Evolutionary conservation across 495 filamentous ascomycete genomes (phyloP).

Genomic region (Sordaria brevicollis): DNA sequence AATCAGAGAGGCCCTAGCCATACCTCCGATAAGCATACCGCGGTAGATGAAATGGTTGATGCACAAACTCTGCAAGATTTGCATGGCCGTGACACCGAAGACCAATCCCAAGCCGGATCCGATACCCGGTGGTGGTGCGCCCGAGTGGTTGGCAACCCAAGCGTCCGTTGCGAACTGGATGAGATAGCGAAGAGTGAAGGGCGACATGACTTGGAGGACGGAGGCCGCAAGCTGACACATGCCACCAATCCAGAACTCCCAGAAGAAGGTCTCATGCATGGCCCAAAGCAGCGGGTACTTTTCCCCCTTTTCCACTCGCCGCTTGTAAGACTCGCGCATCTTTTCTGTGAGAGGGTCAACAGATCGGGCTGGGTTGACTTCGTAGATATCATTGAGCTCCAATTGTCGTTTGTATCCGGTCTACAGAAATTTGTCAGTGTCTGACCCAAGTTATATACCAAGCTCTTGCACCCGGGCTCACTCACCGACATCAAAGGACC

Average conservation of each 20-base stretch:
- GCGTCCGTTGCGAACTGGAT: constrained; percentile 74
- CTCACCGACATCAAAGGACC: constrained; percentile 55
- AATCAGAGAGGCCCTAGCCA: constrained; percentile 64
- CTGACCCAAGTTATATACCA: neutral
- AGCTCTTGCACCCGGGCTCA: constrained; percentile 4
- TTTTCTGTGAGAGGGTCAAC: constrained; percentile 55
- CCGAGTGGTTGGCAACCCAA: constrained; percentile 46
- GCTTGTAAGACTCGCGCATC: constrained; percentile 55
- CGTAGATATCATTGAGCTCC: constrained; percentile 78
- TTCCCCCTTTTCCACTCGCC: constrained; percentile 52
- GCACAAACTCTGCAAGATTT: constrained; percentile 58
- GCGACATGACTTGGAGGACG: constrained; percentile 61
- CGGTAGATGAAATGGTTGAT: constrained; percentile 76
- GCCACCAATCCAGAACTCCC: constrained; percentile 78
- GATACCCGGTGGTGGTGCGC: constrained; percentile 46
- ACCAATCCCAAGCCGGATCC: constrained; percentile 62
- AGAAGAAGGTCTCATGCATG: constrained; percentile 76
- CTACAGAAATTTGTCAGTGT: constrained; percentile 21
- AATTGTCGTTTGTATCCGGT: constrained; percentile 76
- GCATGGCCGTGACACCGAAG: constrained; percentile 67
- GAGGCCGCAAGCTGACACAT: constrained; percentile 62
- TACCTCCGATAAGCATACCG: constrained; percentile 71
- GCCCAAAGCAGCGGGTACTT: constrained; percentile 71
- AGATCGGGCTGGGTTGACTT: constrained; percentile 69
- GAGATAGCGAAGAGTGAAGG: constrained; percentile 62